A percentile compares a stretch with the other conserved stretches of the same genome.
Conservation (phyloP, 2,329 filamentous ascomycete species). For the Trichoderma guizhouense region DNA sequence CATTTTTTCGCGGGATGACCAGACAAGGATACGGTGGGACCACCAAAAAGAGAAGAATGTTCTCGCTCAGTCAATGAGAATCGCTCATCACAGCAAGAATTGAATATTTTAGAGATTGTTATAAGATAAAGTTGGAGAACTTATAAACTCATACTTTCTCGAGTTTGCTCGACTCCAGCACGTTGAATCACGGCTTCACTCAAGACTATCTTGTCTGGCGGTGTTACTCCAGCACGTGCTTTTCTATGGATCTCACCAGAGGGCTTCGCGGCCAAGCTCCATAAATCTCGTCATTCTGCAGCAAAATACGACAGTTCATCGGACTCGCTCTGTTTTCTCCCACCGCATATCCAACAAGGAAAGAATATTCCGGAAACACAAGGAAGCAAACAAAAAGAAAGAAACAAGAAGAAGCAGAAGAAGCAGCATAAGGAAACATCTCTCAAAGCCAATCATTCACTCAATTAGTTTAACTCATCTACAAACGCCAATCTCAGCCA, state of each 20-base stretch:
- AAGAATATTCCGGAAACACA: background rate
- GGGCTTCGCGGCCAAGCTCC: background rate
- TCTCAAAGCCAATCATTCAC: background rate
- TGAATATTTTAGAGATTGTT: too few species aligned
- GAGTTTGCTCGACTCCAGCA: background rate
- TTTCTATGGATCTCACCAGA: background rate
- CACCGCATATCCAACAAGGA: background rate
- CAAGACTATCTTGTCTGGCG: accelerated
- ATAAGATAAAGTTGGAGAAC: background rate
- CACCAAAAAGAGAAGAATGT: background rate
- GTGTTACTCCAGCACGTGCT: background rate
- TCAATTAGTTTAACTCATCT: background rate
- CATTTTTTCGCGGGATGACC: background rate
- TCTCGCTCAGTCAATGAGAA: background rate
- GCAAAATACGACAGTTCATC: background rate
- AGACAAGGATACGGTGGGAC: background rate
- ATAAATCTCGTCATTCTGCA: background rate
- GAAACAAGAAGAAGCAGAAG: background rate
- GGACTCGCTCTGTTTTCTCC: background rate
- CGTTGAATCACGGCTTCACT: background rate
- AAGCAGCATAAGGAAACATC: background rate
- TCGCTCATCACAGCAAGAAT: too few species aligned
- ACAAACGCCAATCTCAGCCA: background rate
- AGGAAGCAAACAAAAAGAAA: background rate
- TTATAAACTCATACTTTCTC: background rate